phyloP scores from a whole-genome alignment of 2,329 filamentous ascomycete genomes.

The Cladophialophora exuberans region DNA sequence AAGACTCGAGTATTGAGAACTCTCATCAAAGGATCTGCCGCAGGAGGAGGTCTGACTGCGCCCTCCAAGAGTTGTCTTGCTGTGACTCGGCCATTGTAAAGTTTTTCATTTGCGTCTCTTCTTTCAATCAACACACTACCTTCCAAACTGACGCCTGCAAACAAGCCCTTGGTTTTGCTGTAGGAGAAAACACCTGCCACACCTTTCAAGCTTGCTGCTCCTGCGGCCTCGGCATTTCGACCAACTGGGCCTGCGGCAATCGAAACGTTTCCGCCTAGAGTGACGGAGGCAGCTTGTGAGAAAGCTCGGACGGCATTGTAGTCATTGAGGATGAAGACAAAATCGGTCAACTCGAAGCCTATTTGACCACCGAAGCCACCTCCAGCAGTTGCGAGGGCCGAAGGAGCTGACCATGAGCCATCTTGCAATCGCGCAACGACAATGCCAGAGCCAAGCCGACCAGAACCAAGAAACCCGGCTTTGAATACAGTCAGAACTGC shows the following conservation, averaged over 20 bases:
- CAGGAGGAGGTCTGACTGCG: conserved; percentile 73
- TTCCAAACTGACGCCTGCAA: conserved; percentile 92
- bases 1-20: conserved; percentile 86
- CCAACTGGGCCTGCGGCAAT: conserved; percentile 93
- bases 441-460: conserved; percentile 54
- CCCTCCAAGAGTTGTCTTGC: conserved; percentile 82
- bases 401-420: conserved; percentile 55
- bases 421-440: conserved; percentile 54
- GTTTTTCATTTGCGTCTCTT: conserved; percentile 93
- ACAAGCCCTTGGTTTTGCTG: conserved; percentile 96
- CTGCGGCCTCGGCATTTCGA: conserved; percentile 92
- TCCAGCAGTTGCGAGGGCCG: conserved; percentile 53
- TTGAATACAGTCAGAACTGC: conserved; percentile 55
- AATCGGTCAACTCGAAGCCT: conserved; percentile 60
- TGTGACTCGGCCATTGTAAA: conserved; percentile 82
- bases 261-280: conserved; percentile 93
- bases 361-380: conserved; percentile 56
- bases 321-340: conserved; percentile 98
- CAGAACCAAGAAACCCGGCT: conserved; percentile 55
- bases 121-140: conserved; percentile 92
- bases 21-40: conserved; percentile 80
- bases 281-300: conserved; percentile 87
- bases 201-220: conserved; percentile 85
- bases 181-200: conserved; percentile 95
- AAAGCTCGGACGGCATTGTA: conserved; percentile 87